Evolutionary conservation across 495 filamentous ascomycete species (phyloP).

Genomic region (Aspergillus kassunensis): DNA sequence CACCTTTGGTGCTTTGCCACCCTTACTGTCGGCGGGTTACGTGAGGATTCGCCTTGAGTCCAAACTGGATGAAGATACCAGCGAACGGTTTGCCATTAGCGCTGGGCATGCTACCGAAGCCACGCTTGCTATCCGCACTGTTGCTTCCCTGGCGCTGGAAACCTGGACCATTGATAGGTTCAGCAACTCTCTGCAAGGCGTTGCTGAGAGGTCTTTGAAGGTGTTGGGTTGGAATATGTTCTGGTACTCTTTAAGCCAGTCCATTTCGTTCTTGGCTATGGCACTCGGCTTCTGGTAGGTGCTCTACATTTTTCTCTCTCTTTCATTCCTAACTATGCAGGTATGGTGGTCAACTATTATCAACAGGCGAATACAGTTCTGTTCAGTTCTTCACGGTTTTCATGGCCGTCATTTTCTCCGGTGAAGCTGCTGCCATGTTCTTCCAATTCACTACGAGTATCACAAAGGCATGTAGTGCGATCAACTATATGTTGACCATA

Average conservation of each 20-base stretch:
- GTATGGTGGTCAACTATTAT: slow-evolving; percentile 25
- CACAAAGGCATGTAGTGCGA: no score
- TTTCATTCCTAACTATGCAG: not conserved
- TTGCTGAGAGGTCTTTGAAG: no score
- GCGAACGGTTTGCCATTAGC: slow-evolving; percentile 33
- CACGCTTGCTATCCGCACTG: slow-evolving; percentile 83
- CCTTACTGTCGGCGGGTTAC: slow-evolving; percentile 31
- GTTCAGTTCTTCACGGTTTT: slow-evolving; percentile 51
- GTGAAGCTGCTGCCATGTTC: slow-evolving; percentile 43
- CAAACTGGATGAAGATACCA: slow-evolving; percentile 60
- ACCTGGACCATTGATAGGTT: no score
- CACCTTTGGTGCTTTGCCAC: slow-evolving; percentile 40
- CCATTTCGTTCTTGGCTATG: slow-evolving; percentile 37
- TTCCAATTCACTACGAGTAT: slow-evolving; percentile 32
- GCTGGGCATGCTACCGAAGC: slow-evolving; percentile 87
- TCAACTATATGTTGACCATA: no score
- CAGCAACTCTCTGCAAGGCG: no score
- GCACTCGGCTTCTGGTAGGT: slow-evolving; percentile 56
- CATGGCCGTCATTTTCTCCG: slow-evolving; percentile 51
- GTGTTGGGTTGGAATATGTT: no score
- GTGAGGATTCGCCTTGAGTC: slow-evolving; percentile 74
- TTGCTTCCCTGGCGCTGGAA: slow-evolving; percentile 84
- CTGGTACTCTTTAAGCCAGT: slow-evolving; percentile 37
- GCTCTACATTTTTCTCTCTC: not conserved
- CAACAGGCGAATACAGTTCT: slow-evolving; percentile 40